Evolutionary conservation across 2,329 filamentous ascomycete species (phyloP).

Genomic region (Penicillium sp.): DNA sequence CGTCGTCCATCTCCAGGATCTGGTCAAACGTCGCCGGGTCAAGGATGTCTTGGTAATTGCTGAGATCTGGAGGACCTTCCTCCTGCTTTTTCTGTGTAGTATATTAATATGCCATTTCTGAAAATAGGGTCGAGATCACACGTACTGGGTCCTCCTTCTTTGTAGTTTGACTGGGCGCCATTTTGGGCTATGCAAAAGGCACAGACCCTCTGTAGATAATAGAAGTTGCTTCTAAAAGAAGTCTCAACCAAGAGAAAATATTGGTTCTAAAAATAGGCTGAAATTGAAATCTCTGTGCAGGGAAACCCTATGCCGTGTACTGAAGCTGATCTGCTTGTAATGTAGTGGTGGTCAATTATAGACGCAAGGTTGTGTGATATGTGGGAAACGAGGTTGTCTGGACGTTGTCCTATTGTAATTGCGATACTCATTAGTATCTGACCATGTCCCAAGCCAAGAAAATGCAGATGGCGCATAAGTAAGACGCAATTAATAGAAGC

Average conservation of each 20-base stretch:
- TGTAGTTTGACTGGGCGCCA: constrained; percentile 8
- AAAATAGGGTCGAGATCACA: neutral
- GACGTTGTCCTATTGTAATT: neutral
- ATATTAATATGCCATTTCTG: neutral
- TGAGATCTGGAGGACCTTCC: constrained; percentile 47
- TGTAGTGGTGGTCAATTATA: neutral
- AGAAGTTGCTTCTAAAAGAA: neutral
- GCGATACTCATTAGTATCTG: neutral
- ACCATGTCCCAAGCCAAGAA: neutral
- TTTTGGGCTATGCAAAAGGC: neutral
- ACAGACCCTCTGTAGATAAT: neutral
- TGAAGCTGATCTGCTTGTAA: neutral
- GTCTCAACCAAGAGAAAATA: neutral
- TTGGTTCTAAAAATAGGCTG: neutral
- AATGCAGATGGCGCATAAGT: neutral
- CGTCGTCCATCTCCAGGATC: constrained; percentile 98
- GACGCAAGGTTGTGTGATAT: neutral
- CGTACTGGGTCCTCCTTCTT: constrained; percentile 6
- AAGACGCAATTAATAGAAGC: neutral
- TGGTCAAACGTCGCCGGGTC: constrained; percentile 81
- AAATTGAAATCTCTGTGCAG: neutral
- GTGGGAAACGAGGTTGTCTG: neutral
- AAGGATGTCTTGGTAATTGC: constrained; percentile 70
- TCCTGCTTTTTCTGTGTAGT: constrained; percentile 5
- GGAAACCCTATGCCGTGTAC: neutral